Percentiles rank a stretch among this genome's conserved stretches.
Evolutionary conservation across 2,329 filamentous ascomycete species (phyloP).

Genomic region (Aureobasidium sp.): DNA sequence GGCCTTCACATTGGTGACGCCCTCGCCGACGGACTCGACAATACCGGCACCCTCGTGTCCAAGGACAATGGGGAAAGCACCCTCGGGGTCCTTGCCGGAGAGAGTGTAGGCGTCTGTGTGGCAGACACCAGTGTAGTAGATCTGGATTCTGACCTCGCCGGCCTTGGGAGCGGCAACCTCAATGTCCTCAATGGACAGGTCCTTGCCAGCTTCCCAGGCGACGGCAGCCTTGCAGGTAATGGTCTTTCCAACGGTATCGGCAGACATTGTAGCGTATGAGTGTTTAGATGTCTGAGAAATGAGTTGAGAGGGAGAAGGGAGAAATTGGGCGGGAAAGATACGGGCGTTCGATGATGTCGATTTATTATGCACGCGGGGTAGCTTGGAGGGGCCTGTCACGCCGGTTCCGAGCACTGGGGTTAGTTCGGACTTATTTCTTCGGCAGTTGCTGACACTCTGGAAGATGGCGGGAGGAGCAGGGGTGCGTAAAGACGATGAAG

Average conservation of each 20-base stretch:
- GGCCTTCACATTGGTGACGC: conserved; percentile 86
- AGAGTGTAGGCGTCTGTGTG: conserved; percentile 98
- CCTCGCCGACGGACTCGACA: conserved; percentile 89
- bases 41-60: conserved; percentile 88
- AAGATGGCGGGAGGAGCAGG: neutral
- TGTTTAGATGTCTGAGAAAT: conserved; percentile 8
- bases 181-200: conserved; percentile 80
- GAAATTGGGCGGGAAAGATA: conserved; percentile 7
- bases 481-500: neutral
- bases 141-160: conserved; percentile 92
- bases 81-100: conserved; percentile 94
- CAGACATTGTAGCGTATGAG: conserved; percentile 34
- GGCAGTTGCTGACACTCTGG: neutral
- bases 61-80: conserved; percentile 79
- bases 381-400: conserved; percentile 7
- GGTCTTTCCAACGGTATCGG: conserved; percentile 60
- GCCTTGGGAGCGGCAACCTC: conserved; percentile 84
- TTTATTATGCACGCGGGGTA: conserved; percentile 12
- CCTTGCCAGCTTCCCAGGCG: conserved; percentile 92
- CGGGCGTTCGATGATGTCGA: conserved; percentile 9
- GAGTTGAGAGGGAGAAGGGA: conserved; percentile 4
- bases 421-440: conserved; percentile 7
- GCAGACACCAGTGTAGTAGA: conserved; percentile 97
- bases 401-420: conserved; percentile 1
- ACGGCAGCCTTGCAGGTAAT: conserved; percentile 88